These are phyloP conservation scores for Wickerhamiella hasegawae DNA, from an alignment of 805 yeast genomes.

Conservation along the genomic window DNA sequence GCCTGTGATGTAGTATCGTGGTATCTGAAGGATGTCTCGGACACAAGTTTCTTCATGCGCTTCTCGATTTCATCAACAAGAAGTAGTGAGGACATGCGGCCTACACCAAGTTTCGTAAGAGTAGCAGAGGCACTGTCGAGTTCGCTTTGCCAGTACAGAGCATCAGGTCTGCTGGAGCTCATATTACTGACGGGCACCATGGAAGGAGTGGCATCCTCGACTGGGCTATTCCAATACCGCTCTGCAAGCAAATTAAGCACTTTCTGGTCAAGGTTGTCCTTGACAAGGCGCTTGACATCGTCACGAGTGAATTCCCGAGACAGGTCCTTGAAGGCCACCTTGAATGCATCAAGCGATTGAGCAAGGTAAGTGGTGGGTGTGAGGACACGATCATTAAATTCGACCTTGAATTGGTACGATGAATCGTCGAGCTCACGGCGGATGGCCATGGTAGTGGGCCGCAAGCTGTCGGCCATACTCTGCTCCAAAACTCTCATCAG, in stretches of 20 bases:
- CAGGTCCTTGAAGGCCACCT: constrained; percentile 73
- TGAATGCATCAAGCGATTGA: constrained; percentile 74
- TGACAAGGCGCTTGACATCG: constrained; percentile 62
- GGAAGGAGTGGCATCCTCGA: constrained; percentile 10
- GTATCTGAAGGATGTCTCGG: constrained; percentile 56
- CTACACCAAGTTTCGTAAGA: constrained; percentile 84
- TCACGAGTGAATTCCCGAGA: constrained; percentile 68
- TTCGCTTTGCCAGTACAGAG: constrained; percentile 75
- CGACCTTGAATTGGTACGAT: constrained; percentile 83
- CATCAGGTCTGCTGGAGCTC: constrained; percentile 42
- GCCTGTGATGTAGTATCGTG: constrained; percentile 78
- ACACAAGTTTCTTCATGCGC: constrained; percentile 61
- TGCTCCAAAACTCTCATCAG: constrained; percentile 75
- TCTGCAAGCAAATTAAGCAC: constrained; percentile 77
- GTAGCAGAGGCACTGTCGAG: constrained; percentile 71
- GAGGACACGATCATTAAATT: constrained; percentile 82
- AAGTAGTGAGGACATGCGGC: constrained; percentile 70
- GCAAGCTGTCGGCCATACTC: constrained; percentile 77
- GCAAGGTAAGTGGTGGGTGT: constrained; percentile 93
- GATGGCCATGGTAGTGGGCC: constrained; percentile 74
- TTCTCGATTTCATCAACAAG: constrained; percentile 65
- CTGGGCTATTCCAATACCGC: constrained; percentile 76
- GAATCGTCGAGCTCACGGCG: constrained; percentile 90
- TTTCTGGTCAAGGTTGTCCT: constrained; percentile 76
- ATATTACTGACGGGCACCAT: constrained; percentile 19